These are phyloP conservation scores for Teunomyces panamensis DNA, from an alignment of 805 yeast species.

Conservation along the genomic window DNA sequence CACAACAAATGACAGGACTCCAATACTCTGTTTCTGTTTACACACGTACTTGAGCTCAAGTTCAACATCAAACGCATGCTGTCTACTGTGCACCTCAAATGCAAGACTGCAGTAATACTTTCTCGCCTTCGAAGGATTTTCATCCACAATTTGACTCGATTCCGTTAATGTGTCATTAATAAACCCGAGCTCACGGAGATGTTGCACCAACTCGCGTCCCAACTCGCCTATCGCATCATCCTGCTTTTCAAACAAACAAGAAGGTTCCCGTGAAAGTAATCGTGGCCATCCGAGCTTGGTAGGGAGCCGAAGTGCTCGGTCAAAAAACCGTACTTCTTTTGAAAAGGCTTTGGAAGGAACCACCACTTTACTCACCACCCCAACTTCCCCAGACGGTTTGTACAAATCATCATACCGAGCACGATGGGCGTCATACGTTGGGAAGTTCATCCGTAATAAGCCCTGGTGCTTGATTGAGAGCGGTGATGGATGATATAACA, in stretches of 20 bases:
- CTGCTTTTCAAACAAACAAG: not conserved
- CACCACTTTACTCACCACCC: not conserved
- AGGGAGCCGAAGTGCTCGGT: not conserved
- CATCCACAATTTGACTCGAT: not conserved
- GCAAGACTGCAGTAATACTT: conserved; percentile 12
- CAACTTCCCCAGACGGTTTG: not conserved
- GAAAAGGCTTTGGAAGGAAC: not conserved
- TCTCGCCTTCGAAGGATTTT: not conserved
- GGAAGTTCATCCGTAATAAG: not conserved
- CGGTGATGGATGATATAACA: not conserved
- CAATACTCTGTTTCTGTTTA: not conserved
- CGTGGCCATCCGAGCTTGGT: not conserved
- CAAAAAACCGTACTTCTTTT: not conserved
- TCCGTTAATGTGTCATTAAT: conserved; percentile 3
- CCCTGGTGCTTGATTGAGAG: not conserved
- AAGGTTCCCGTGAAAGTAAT: not conserved
- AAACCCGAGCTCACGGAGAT: conserved; percentile 12
- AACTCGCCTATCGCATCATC: not conserved
- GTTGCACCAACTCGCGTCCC: conserved; percentile 1
- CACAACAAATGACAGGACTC: conserved; percentile 3
- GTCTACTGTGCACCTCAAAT: conserved; percentile 5
- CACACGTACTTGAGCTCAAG: conserved; percentile 8
- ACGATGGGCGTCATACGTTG: not conserved
- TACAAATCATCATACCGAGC: not conserved
- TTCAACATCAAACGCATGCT: conserved; percentile 6